Base-by-base conservation (phyloP, 1,139 yeast genomes). In the Candida neerlandica region DNA sequence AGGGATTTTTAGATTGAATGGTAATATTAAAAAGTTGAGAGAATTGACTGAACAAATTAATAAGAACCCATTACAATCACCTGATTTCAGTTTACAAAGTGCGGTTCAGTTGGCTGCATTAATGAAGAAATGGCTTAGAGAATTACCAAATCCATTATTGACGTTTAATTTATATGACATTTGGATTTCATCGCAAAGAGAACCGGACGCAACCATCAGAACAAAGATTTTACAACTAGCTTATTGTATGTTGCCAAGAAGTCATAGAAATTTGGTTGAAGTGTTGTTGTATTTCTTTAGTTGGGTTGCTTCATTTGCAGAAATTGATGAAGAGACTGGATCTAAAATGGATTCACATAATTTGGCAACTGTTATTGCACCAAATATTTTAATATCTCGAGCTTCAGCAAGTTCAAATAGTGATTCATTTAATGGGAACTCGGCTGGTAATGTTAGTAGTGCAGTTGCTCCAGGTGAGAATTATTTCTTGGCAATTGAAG, bases 311-410 rank as follows among this genome's bases (percentile, higher is more conserved):
- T 89, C 98, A 5, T 95, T 95, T 70, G 89, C 98, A 1, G 94
- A 89, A 58, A 82, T 88, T 53, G 95, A 87, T 60, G 90, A 87
- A 59, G 89, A 86, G 57, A 81, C 82, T 23, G 99, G 99, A 0
- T 91, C 97, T 6, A 94, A 92, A 70, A 95, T 95, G 99, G 98
- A 94, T 64, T 82, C 88, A 33, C 96, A 92, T 64, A 95, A 95
- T 65, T 76, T 95, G 54, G 96, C 99, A 1, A 94, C 99, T 0
- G 99, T 95, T 4, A 80, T 95, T 47, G 89, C 98, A 0, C 99
- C 99, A 1, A 95, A 94, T 60, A 84, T 95, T 43, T 73, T 95
- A 38, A 86, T 86, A 58, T 65, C 82, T 9, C 69, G 74, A 55
- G 77, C 75, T 26, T 55, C 63, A 1, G 56, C 68, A 2, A 69